Evolutionary conservation across 2,329 filamentous ascomycete species (phyloP).

Genomic region (Ascochyta clinopodiicola): DNA sequence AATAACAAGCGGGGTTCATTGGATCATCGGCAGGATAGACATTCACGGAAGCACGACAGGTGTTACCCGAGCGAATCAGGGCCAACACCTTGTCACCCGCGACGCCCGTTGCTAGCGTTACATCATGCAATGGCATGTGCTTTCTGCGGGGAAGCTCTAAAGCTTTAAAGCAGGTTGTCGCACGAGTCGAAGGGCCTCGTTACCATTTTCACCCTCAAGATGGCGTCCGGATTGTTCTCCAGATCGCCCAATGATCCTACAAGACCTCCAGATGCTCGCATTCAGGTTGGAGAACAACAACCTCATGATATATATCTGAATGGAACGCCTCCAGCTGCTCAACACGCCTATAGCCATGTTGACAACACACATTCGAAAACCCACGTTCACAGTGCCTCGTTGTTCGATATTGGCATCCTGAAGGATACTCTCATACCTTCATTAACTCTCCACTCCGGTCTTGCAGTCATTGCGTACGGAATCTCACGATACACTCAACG

Average conservation of each 20-base stretch:
- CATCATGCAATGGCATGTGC: constrained; percentile 21
- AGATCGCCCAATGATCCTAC: constrained; percentile 5
- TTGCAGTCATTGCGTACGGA: constrained; percentile 60
- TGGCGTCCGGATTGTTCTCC: constrained; percentile 17
- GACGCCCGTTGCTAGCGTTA: constrained; percentile 16
- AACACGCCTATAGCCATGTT: constrained; percentile 22
- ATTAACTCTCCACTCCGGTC: constrained; percentile 59
- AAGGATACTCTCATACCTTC: constrained; percentile 62
- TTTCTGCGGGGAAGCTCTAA: constrained; percentile 17
- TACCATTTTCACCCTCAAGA: not conserved
- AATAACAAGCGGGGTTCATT: constrained; percentile 18
- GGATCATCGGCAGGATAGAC: constrained; percentile 8
- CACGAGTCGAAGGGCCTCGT: not conserved
- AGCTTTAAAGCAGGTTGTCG: constrained; percentile 13
- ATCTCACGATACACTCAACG: constrained; percentile 60
- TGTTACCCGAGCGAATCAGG: constrained; percentile 14
- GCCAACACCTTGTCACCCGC: not conserved
- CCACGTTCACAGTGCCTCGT: constrained; percentile 38
- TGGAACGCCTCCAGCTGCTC: constrained; percentile 25
- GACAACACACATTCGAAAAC: constrained; percentile 43
- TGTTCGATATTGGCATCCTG: constrained; percentile 58
- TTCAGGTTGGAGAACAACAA: constrained; percentile 40
- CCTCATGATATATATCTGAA: constrained; percentile 44
- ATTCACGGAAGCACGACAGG: constrained; percentile 12
- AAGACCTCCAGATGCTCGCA: constrained; percentile 37